Base-by-base conservation (phyloP, 805 yeast species). In the Isabelozyma pseudorhagii region DNA sequence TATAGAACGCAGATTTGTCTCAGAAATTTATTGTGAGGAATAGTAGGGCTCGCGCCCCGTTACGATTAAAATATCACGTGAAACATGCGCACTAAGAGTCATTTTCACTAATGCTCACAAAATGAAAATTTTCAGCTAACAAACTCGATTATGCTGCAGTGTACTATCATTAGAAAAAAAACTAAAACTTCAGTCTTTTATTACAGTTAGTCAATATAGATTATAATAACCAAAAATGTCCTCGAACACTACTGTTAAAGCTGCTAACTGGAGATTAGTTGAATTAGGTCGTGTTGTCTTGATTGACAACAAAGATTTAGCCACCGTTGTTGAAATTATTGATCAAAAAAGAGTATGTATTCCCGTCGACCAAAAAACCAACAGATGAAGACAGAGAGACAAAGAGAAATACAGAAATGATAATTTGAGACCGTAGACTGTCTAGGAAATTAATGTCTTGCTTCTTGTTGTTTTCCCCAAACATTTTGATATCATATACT, bases 271-370 rank as follows among this genome's bases (percentile, higher is more conserved):
- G 98, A 90, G 97, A 89, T 85, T 84, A 74, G 99, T 94, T 77
- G 97, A 93, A 85, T 89, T 92, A 74, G 99, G 99, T 78, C 97
- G 99, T 83, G 89, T 94, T 75, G 97, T 92, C 77, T 87, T 93
- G 73, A 75, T 93, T 74, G 62, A 72, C 74, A 83, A 84, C 86
- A 82, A 86, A 78, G 89, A 90, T 80, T 85, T 94, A 74, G 99
- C 98, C 70, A 81, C 96, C 74, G 86, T 94, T 71, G 98, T 92
- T 72, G 99, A 94, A 84, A 89, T 94, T 82, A 89, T 94, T 74
- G 98, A 94, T 85, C 97, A 94, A 85, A 92, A 90, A 85, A 89
- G 97, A 82, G 98, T 87, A 84, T 75, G 89, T 84, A 57, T 45
- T 31, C 14, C 29, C 36, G n/a, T 13, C 11, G 34, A 39, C 17